Conservation (phyloP, 2,329 filamentous ascomycete genomes). For the Raffaelea albimanens region DNA sequence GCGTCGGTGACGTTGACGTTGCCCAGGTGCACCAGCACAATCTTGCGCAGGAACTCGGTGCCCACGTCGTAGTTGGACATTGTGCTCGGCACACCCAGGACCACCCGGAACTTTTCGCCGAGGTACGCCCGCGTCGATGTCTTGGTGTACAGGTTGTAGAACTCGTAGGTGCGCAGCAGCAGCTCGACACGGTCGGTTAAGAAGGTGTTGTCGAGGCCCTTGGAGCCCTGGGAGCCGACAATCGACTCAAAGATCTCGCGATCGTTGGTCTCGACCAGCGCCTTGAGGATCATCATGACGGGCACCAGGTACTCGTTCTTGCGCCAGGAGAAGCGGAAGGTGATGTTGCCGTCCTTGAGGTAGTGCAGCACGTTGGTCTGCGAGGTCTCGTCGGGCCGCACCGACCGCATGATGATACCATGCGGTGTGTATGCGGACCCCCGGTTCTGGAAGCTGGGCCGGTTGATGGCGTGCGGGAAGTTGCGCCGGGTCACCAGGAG, state of each 20-base stretch:
- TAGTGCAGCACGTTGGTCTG: constrained; percentile 98
- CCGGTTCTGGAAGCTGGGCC: constrained; percentile 81
- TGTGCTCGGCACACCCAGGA: constrained; percentile 74
- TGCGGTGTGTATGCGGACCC: constrained; percentile 80
- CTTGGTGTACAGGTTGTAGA: constrained; percentile 74
- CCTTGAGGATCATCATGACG: constrained; percentile 93
- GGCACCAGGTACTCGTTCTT: constrained; percentile 97
- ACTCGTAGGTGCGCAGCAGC: constrained; percentile 85
- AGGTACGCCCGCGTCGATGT: constrained; percentile 76
- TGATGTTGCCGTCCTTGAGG: constrained; percentile 89
- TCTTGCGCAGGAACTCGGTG: constrained; percentile 78
- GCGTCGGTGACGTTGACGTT: constrained; percentile 73
- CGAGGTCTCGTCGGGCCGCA: constrained; percentile 93
- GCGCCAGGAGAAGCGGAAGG: constrained; percentile 94
- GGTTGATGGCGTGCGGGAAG: constrained; percentile 88
- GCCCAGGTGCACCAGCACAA: constrained; percentile 87
- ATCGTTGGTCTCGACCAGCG: constrained; percentile 90
- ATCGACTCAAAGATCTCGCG: constrained; percentile 93
- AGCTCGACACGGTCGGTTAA: constrained; percentile 91
- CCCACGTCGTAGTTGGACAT: constrained; percentile 84
- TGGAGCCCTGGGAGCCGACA: constrained; percentile 66
- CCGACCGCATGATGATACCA: constrained; percentile 84
- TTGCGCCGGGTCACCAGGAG: constrained; percentile 85
- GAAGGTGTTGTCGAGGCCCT: constrained; percentile 79
- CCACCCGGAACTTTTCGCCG: constrained; percentile 82